A percentile compares a stretch with the other conserved stretches of the same genome.
phyloP scores from a whole-genome alignment of 306 rosid genomes.

The Castanea mollissima region DNA sequence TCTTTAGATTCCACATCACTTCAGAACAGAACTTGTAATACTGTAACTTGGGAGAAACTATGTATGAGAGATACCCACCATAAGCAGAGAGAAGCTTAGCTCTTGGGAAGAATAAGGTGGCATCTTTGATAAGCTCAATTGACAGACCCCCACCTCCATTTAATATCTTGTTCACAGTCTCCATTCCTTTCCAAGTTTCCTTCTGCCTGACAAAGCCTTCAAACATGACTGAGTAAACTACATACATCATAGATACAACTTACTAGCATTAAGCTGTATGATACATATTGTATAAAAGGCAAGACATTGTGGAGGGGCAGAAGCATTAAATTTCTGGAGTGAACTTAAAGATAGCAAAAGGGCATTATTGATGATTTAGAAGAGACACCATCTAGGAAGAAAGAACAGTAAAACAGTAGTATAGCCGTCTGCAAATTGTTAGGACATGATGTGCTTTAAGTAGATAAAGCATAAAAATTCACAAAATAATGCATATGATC shows the following conservation, averaged over 20 bases:
- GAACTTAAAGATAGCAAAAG: not conserved
- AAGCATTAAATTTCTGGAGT: not conserved
- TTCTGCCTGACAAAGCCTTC: slow-evolving; percentile 34
- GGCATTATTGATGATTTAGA: not conserved
- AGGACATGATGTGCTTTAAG: not conserved
- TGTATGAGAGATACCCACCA: slow-evolving; percentile 48
- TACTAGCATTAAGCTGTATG: not conserved
- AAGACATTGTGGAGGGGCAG: not conserved
- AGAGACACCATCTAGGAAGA: not conserved
- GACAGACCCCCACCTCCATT: slow-evolving; percentile 95
- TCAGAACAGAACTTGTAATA: not conserved
- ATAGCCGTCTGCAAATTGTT: not conserved
- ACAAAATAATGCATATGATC: not conserved
- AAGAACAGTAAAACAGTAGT: not conserved
- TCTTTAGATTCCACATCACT: not conserved
- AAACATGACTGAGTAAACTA: slow-evolving; percentile 21
- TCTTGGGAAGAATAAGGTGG: slow-evolving; percentile 51
- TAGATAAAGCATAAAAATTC: not conserved
- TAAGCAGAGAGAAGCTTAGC: slow-evolving; percentile 93
- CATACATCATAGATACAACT: slow-evolving; percentile 1
- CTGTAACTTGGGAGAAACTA: not conserved
- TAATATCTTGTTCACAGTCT: slow-evolving; percentile 64
- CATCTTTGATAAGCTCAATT: slow-evolving; percentile 49
- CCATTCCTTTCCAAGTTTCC: slow-evolving; percentile 49
- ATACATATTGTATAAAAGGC: slow-evolving; percentile 6